These are phyloP conservation scores for Luvunga scandens DNA, from an alignment of 345 rosid species.

Conservation along the genomic window DNA sequence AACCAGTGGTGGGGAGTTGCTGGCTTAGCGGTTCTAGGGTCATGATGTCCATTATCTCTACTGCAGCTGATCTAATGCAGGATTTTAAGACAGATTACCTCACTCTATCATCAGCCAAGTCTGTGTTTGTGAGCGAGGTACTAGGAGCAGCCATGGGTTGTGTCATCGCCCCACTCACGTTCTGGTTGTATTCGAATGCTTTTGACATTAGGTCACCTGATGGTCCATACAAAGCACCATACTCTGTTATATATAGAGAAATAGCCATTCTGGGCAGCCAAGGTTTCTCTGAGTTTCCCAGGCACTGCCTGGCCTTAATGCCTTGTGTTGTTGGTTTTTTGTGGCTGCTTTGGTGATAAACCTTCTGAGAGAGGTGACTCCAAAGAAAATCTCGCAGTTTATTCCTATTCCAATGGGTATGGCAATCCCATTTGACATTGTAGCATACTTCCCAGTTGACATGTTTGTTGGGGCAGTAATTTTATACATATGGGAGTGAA, in stretches of 20 bases:
- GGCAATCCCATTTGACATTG: constrained; percentile 88
- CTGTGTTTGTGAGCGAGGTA: constrained; percentile 88
- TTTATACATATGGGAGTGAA: constrained; percentile 67
- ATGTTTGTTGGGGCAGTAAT: constrained; percentile 84
- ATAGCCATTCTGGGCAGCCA: constrained; percentile 82
- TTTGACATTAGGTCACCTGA: constrained; percentile 82
- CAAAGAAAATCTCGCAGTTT: constrained; percentile 61
- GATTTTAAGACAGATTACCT: constrained; percentile 92
- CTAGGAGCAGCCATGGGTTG: constrained; percentile 93
- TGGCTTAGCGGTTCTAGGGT: constrained; percentile 84
- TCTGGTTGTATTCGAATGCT: constrained; percentile 85
- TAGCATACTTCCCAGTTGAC: constrained; percentile 90
- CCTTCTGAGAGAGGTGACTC: constrained; percentile 67
- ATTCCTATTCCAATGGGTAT: constrained; percentile 92
- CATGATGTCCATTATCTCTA: constrained; percentile 93
- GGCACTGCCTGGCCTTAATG: constrained; percentile 54
- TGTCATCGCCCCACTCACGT: constrained; percentile 81
- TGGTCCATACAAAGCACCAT: constrained; percentile 87
- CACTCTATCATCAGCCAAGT: constrained; percentile 83
- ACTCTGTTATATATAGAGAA: constrained; percentile 81
- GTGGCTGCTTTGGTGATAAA: constrained; percentile 58
- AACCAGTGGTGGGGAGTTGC: constrained; percentile 79
- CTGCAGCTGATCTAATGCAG: constrained; percentile 96
- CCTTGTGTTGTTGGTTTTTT: constrained; percentile 65
- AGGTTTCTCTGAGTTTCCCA: constrained; percentile 80